Evolutionary conservation across 768 basidiomycete genomes (phyloP), one percentile per base, ranked within the genome.

Genomic region (Psilocybe tampanensis): DNA sequence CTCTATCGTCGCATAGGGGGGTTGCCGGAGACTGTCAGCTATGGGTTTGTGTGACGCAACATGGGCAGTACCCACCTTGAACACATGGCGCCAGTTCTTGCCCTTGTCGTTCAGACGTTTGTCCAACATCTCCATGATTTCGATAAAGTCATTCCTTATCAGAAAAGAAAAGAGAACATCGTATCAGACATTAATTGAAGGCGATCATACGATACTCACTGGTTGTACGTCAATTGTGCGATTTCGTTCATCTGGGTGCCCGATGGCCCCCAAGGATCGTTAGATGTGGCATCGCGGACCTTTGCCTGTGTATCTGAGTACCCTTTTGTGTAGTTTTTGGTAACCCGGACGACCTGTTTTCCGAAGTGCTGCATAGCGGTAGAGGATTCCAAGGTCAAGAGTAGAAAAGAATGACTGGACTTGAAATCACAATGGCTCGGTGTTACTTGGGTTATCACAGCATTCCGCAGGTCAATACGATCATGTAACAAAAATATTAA

Each of bases 71-170:
- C 80, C 57, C 49, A 88, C 94, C 82, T 98, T 98, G 85, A 97
- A 98, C 56, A 98, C 96, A 79, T 99, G 97, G 51, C 96, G 84
- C 97, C 97, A 99, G 67, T 98, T 98, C 85, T 98, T 98, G 34
- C 97, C 97, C 80, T 97, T 98, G 78, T 99, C 97, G 65, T 95
- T 95, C 60, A 99, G 77, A 50, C 97, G 87, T 75, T 99, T 98
- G 75, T 98, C 97, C 47, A 99, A 82, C 94, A 98, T 97, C 79
- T 99, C 97, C 94, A 99, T 98, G 67, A 99, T 93, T 76, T 99
- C 97, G 12, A 98, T 94, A 71, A 99, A 99, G 67, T 98, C 95
- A 58, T 87, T 90, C 74, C 95, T 83, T 54, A 29, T 21, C 55
- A 39, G 15, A 49, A 18, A n/a, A 15, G 47, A 22, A 32, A 49